These are phyloP conservation scores for Apium graveolens DNA, from an alignment of 129 eudicot species.

Conservation along the genomic window DNA sequence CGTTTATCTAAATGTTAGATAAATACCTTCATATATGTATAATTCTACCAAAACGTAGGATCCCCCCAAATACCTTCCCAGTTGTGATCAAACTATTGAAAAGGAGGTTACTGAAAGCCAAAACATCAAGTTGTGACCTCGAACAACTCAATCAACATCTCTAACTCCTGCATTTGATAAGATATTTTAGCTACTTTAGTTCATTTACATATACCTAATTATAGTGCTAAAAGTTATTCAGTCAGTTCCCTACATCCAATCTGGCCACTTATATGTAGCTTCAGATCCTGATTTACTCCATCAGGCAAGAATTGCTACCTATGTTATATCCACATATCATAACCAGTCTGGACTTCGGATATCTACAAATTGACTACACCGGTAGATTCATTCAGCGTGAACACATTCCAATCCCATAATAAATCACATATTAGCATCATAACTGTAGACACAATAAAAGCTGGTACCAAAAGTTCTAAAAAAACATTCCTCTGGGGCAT, in stretches of 20 bases:
- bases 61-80: background rate
- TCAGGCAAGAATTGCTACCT: background rate
- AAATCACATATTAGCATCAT: background rate
- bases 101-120: background rate
- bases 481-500: background rate
- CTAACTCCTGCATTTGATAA: background rate
- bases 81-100: background rate
- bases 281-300: background rate
- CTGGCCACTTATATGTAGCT: background rate
- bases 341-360: background rate
- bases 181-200: background rate
- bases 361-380: background rate
- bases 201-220: background rate
- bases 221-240: background rate
- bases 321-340: background rate
- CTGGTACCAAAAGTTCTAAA: background rate
- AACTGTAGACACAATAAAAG: background rate
- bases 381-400: background rate
- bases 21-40: background rate
- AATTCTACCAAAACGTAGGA: background rate
- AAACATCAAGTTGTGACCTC: background rate
- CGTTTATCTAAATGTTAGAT: too few species aligned
- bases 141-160: background rate
- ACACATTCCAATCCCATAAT: background rate
- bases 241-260: background rate